Conservation (phyloP, 768 basidiomycete species). For the Tylopilus rubrobrunneus region DNA sequence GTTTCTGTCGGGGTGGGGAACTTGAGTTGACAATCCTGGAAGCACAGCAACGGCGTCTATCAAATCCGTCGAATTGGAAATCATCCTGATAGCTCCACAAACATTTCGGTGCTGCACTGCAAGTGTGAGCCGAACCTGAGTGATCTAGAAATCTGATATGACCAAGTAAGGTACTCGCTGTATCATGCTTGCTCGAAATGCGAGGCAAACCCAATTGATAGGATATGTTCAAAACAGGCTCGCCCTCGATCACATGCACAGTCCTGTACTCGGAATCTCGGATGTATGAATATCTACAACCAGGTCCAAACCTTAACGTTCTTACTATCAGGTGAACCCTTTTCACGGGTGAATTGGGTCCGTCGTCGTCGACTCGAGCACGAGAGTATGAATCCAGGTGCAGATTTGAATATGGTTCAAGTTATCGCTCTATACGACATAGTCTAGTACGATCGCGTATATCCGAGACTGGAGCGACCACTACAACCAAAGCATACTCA, state of each 20-base stretch:
- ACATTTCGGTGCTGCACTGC: neutral
- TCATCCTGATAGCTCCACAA: neutral
- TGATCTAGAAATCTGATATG: neutral
- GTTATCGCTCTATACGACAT: too few species aligned
- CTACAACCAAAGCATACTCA: conserved; percentile 26
- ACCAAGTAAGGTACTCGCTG: neutral
- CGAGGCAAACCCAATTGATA: neutral
- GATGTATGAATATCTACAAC: neutral
- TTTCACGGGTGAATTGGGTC: neutral
- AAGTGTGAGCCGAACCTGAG: neutral
- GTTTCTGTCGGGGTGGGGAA: too few species aligned
- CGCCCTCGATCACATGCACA: neutral
- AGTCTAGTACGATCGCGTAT: too few species aligned
- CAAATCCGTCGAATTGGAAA: neutral
- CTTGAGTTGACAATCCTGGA: neutral
- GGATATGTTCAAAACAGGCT: neutral
- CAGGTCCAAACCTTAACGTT: neutral
- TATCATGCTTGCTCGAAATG: neutral
- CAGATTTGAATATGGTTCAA: too few species aligned
- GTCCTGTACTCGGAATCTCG: too few species aligned
- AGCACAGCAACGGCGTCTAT: neutral
- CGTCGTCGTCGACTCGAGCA: too few species aligned
- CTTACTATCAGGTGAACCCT: neutral
- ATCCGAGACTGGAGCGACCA: neutral
- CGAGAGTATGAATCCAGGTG: too few species aligned